phyloP scores from a whole-genome alignment of 2,329 filamentous ascomycete species.

The Xylaria hypoxylon region DNA sequence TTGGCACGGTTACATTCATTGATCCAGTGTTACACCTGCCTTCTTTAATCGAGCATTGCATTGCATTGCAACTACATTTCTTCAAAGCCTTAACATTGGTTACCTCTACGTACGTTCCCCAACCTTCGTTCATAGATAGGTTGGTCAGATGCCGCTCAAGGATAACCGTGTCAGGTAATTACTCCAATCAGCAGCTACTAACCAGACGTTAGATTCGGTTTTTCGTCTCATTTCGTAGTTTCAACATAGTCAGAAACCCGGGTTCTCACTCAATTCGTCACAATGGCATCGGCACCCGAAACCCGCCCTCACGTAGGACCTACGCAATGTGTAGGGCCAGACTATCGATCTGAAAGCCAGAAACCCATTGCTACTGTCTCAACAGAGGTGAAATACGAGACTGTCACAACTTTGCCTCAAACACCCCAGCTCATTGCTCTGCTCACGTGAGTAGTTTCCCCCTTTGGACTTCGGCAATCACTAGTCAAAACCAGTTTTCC shows the following conservation, averaged over 20 bases:
- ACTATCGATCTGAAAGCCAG: constrained; percentile 79
- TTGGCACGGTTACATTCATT: constrained; percentile 20
- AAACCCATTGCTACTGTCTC: constrained; percentile 92
- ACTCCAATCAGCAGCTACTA: constrained; percentile 26
- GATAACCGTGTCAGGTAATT: constrained; percentile 4
- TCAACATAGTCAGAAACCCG: constrained; percentile 8
- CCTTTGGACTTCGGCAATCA: constrained; percentile 26
- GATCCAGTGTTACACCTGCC: background rate
- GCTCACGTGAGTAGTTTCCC: constrained; percentile 80
- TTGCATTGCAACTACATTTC: background rate
- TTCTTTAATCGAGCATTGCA: constrained; percentile 1
- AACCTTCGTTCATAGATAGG: constrained; percentile 18
- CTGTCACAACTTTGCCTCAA: constrained; percentile 90
- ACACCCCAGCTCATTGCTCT: constrained; percentile 97
- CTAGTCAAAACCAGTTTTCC: constrained; percentile 8
- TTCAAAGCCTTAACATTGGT: background rate
- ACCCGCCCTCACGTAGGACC: constrained; percentile 54
- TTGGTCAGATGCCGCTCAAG: constrained; percentile 21
- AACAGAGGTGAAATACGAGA: constrained; percentile 81
- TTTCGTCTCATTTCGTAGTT: background rate
- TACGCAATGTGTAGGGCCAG: constrained; percentile 79
- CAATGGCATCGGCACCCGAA: constrained; percentile 52
- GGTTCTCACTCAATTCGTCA: constrained; percentile 49
- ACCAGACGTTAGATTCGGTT: background rate
- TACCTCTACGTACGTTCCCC: constrained; percentile 4